Evolutionary conservation across 768 basidiomycete species (phyloP).

Genomic region (Agrocybe chaxingu): DNA sequence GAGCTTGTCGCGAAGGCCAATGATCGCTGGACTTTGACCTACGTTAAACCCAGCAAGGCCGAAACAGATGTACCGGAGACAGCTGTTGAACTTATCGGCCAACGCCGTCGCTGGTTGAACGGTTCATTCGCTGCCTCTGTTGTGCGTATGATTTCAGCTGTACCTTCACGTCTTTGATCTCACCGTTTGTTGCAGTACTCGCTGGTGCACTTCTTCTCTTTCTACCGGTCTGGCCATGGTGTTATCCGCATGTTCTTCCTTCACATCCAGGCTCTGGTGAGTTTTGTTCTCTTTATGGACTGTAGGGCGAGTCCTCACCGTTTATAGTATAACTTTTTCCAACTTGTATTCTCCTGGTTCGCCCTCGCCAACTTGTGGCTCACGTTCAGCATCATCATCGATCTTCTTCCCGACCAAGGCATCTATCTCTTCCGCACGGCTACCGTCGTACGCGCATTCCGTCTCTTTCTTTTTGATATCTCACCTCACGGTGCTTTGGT

Average conservation of each 20-base stretch:
- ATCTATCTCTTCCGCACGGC: slow-evolving; percentile 72
- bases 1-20: slow-evolving; percentile 90
- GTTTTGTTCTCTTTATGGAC: slow-evolving; percentile 22
- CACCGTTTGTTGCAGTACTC: slow-evolving; percentile 60
- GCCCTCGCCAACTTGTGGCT: slow-evolving; percentile 90
- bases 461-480: neutral
- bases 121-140: slow-evolving; percentile 93
- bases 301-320: neutral
- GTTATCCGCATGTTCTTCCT: slow-evolving; percentile 95
- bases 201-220: slow-evolving; percentile 87
- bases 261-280: slow-evolving; percentile 85
- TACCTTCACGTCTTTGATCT: slow-evolving; percentile 5
- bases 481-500: neutral
- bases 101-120: slow-evolving; percentile 95
- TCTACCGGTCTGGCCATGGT: slow-evolving; percentile 85
- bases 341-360: slow-evolving; percentile 90
- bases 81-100: slow-evolving; percentile 91
- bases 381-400: slow-evolving; percentile 94
- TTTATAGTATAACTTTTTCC: slow-evolving; percentile 77
- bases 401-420: slow-evolving; percentile 60
- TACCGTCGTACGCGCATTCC: slow-evolving; percentile 51
- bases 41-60: slow-evolving; percentile 93
- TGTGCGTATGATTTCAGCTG: slow-evolving; percentile 40
- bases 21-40: slow-evolving; percentile 84
- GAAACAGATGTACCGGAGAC: slow-evolving; percentile 95